Evolutionary conservation across 2,329 filamentous ascomycete genomes (phyloP).

Genomic region (Dichotomopilus funicola): DNA sequence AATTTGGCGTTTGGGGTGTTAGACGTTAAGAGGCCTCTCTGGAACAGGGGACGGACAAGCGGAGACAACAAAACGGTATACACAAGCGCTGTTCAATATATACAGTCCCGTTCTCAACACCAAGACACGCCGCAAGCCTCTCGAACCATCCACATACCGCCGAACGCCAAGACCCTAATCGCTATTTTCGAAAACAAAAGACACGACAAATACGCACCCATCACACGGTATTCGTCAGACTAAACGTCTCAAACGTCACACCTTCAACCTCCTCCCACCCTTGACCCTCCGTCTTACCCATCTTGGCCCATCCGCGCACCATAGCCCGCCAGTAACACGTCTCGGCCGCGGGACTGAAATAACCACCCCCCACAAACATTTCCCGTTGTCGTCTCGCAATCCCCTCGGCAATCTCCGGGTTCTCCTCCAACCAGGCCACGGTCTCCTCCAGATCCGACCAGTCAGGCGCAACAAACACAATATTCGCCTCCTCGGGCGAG

Average conservation of each 20-base stretch:
- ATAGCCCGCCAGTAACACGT: constrained; percentile 47
- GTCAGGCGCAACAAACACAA: constrained; percentile 45
- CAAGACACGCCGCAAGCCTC: not conserved
- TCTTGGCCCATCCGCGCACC: constrained; percentile 41
- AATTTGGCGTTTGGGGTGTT: no score
- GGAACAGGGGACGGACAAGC: no score
- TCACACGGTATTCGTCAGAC: constrained; percentile 21
- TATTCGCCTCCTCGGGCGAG: constrained; percentile 35
- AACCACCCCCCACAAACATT: constrained; percentile 37
- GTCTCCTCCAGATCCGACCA: constrained; percentile 45
- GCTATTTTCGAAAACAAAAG: constrained; percentile 10
- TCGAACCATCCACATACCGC: not conserved
- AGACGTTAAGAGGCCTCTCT: no score
- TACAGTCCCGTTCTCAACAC: not conserved
- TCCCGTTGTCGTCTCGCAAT: constrained; percentile 43
- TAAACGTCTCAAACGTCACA: constrained; percentile 37
- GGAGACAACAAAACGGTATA: not conserved
- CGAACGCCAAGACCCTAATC: not conserved
- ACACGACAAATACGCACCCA: not conserved
- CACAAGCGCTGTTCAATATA: not conserved
- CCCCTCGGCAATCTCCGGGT: constrained; percentile 38
- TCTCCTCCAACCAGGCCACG: constrained; percentile 39
- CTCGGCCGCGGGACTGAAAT: constrained; percentile 45
- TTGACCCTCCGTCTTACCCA: constrained; percentile 33
- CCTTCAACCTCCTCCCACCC: constrained; percentile 31